Conservation (phyloP, 805 yeast species). For the Wickerhamiella occidentalis region DNA sequence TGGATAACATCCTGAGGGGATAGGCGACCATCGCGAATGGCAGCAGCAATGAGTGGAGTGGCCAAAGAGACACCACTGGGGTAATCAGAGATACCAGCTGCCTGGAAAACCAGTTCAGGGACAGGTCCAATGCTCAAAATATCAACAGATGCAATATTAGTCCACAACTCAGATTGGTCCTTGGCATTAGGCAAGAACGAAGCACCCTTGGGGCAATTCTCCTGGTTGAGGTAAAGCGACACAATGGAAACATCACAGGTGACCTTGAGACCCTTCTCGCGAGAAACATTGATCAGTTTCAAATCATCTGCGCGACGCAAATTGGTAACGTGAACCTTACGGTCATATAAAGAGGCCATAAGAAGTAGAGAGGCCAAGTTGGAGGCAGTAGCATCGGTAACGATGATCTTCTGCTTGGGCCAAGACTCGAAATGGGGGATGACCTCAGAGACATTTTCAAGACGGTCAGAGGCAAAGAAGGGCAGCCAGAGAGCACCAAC, state of each 20-base stretch:
- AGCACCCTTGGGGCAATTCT: constrained; percentile 52
- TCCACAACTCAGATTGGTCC: constrained; percentile 79
- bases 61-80: constrained; percentile 65
- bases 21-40: constrained; percentile 61
- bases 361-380: constrained; percentile 85
- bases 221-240: constrained; percentile 57
- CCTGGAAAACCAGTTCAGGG: constrained; percentile 61
- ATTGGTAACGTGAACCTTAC: constrained; percentile 80
- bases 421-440: constrained; percentile 70
- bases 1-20: constrained; percentile 58
- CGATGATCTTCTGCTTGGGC: constrained; percentile 74
- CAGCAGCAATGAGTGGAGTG: constrained; percentile 68
- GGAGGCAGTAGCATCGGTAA: constrained; percentile 85
- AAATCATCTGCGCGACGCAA: constrained; percentile 73
- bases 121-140: constrained; percentile 75
- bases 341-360: constrained; percentile 74
- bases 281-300: constrained; percentile 71
- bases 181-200: constrained; percentile 63
- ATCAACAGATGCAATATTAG: constrained; percentile 56
- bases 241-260: constrained; percentile 83
- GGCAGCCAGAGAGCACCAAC: constrained; percentile 79
- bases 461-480: constrained; percentile 41
- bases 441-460: constrained; percentile 60
- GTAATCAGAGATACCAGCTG: constrained; percentile 44
- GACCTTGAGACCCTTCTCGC: constrained; percentile 66